Evolutionary conservation across 192 early-diverging fungal genomes (phyloP).

Genomic region (Dispira simplex): DNA sequence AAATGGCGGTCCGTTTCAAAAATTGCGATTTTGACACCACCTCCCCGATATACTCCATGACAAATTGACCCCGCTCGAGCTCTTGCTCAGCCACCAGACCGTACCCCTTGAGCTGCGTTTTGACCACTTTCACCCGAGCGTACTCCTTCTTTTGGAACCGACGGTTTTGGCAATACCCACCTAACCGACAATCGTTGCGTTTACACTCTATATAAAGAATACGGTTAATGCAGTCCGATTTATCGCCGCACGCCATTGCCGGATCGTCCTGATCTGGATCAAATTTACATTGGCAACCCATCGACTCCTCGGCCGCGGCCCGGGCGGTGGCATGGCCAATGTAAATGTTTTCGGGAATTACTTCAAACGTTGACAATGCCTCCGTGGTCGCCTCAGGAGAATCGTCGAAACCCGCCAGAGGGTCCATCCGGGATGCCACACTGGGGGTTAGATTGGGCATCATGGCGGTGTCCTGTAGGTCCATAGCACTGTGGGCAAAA

Average conservation of each 20-base stretch:
- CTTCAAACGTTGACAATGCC: constrained; percentile 41
- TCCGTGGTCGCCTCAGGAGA: constrained; percentile 18
- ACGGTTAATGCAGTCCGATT: constrained; percentile 84
- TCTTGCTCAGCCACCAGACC: constrained; percentile 72
- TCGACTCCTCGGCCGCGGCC: constrained; percentile 48
- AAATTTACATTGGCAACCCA: constrained; percentile 67
- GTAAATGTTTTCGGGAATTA: constrained; percentile 54
- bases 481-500: too few species aligned
- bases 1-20: constrained; percentile 64
- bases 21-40: constrained; percentile 74
- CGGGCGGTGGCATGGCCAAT: constrained; percentile 52
- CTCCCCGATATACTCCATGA: constrained; percentile 98
- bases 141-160: constrained; percentile 78
- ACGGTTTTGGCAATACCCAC: constrained; percentile 77
- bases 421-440: neutral
- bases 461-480: too few species aligned
- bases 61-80: constrained; percentile 59
- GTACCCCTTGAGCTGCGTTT: constrained; percentile 84
- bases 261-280: constrained; percentile 41
- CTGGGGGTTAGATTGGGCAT: too few species aligned
- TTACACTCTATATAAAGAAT: constrained; percentile 85
- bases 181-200: constrained; percentile 73
- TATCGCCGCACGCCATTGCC: constrained; percentile 71
- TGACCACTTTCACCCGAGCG: constrained; percentile 72
- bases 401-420: constrained; percentile 4